These are phyloP conservation scores for Hymenoscyphus repandus DNA, from an alignment of 2,329 filamentous ascomycete genomes.

Conservation along the genomic window DNA sequence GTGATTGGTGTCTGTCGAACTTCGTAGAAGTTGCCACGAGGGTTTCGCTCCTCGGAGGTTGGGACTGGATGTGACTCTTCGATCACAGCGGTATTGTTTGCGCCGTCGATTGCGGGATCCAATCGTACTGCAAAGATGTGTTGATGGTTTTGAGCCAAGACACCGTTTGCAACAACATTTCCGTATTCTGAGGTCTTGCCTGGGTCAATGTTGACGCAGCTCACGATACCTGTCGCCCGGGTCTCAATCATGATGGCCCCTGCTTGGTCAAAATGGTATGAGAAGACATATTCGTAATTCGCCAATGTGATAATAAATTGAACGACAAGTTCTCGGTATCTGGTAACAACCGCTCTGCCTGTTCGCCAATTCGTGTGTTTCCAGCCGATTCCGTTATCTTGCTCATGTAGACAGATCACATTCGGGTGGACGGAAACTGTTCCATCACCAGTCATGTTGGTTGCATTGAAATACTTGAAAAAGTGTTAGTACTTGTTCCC, in stretches of 20 bases:
- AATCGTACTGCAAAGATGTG: slow-evolving; percentile 68
- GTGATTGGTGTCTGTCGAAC: slow-evolving; percentile 42
- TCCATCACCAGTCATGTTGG: neutral
- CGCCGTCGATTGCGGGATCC: slow-evolving; percentile 55
- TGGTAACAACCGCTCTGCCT: slow-evolving; percentile 56
- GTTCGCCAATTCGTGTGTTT: slow-evolving; percentile 68
- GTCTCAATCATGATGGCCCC: slow-evolving; percentile 63
- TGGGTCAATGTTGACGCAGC: slow-evolving; percentile 61
- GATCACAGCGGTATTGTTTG: slow-evolving; percentile 49
- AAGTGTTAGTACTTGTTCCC: slow-evolving; percentile 55
- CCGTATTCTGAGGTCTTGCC: slow-evolving; percentile 59
- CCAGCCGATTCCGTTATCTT: slow-evolving; percentile 61
- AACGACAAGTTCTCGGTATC: slow-evolving; percentile 60
- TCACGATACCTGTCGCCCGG: slow-evolving; percentile 63
- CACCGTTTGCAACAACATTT: slow-evolving; percentile 63
- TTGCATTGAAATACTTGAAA: slow-evolving; percentile 35
- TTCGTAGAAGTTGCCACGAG: slow-evolving; percentile 45
- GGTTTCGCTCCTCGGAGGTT: slow-evolving; percentile 43
- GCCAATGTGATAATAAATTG: slow-evolving; percentile 67
- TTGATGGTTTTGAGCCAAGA: slow-evolving; percentile 66
- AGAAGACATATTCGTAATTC: slow-evolving; percentile 70
- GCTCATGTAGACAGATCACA: slow-evolving; percentile 64
- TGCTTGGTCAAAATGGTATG: slow-evolving; percentile 67
- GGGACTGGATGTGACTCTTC: slow-evolving; percentile 57
- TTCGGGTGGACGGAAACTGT: slow-evolving; percentile 40